These are phyloP conservation scores for Blastobotrys terrestris DNA, from an alignment of 805 yeast species.

Conservation along the genomic window DNA sequence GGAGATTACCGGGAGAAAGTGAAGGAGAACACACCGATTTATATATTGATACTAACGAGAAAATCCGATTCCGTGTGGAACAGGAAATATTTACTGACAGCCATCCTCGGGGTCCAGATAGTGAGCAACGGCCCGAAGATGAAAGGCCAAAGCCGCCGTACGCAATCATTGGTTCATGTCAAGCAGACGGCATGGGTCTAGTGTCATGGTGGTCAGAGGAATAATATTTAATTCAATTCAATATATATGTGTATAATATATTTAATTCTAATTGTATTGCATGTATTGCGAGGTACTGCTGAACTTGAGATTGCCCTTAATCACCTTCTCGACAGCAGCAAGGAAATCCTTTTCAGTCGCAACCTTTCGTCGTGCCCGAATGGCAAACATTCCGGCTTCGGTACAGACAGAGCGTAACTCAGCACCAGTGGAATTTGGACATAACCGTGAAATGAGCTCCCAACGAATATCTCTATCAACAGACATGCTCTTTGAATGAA, in stretches of 20 bases:
- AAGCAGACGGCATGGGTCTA: slow-evolving; percentile 94
- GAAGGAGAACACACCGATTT: slow-evolving; percentile 47
- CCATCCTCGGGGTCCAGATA: slow-evolving; percentile 65
- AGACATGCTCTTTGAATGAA: slow-evolving; percentile 96
- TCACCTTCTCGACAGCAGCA: slow-evolving; percentile 96
- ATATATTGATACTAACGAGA: slow-evolving; percentile 85
- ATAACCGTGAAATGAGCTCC: slow-evolving; percentile 94
- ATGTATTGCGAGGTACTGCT: slow-evolving; percentile 95
- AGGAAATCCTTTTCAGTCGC: slow-evolving; percentile 97
- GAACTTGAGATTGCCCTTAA: slow-evolving; percentile 97
- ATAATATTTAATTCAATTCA: slow-evolving; percentile 41
- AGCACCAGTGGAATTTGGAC: slow-evolving; percentile 99
- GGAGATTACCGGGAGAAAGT: slow-evolving; percentile 45
- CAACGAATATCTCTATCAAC: slow-evolving; percentile 96
- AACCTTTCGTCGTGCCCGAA: slow-evolving; percentile 95
- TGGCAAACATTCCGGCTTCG: slow-evolving; percentile 99
- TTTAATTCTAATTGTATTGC: slow-evolving; percentile 73
- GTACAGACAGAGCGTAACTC: slow-evolving; percentile 97
- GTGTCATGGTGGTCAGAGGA: slow-evolving; percentile 88
- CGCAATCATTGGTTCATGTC: slow-evolving; percentile 83
- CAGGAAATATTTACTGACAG: slow-evolving; percentile 79
- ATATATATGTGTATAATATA: slow-evolving; percentile 71
- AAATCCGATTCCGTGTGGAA: slow-evolving; percentile 85
- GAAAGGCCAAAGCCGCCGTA: slow-evolving; percentile 54
- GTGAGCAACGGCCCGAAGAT: slow-evolving; percentile 27